phyloP scores from a whole-genome alignment of 495 filamentous ascomycete genomes.

The Lophium mytilinum region DNA sequence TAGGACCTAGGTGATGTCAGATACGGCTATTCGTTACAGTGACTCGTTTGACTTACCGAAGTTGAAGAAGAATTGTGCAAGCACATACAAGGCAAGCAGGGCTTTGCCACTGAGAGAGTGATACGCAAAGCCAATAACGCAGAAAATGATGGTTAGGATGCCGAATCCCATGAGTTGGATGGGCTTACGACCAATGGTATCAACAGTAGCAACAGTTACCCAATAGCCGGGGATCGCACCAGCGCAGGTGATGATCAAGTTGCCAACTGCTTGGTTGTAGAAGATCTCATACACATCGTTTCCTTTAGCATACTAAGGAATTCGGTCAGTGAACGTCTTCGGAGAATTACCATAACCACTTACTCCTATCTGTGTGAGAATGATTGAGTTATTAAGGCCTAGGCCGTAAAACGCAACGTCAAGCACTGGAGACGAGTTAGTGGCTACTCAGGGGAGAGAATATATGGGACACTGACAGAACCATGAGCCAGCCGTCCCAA shows the following conservation, averaged over 20 bases:
- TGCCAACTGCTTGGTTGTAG: constrained; percentile 29
- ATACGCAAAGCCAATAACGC: constrained; percentile 28
- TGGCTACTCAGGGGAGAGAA: no score
- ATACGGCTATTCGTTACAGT: not conserved
- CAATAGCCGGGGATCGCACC: constrained; percentile 34
- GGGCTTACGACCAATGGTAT: constrained; percentile 32
- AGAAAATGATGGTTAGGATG: constrained; percentile 30
- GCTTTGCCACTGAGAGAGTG: constrained; percentile 26
- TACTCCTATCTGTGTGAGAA: constrained; percentile 27
- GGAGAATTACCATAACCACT: not conserved
- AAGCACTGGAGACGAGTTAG: constrained; percentile 35
- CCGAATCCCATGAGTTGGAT: constrained; percentile 31
- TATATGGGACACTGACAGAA: constrained; percentile 35
- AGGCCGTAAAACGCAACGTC: constrained; percentile 76
- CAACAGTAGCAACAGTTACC: constrained; percentile 30
- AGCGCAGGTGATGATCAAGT: constrained; percentile 30
- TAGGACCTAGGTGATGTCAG: constrained; percentile 41
- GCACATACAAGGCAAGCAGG: constrained; percentile 63
- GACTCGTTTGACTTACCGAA: constrained; percentile 40
- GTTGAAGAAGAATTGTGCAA: constrained; percentile 86
- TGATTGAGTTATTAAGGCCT: constrained; percentile 49
- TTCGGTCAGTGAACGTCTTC: not conserved
- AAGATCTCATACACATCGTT: constrained; percentile 26
- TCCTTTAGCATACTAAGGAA: constrained; percentile 6
- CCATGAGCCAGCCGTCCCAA: constrained; percentile 74